Percentiles rank a stretch among this genome's conserved stretches.
phyloP scores from a whole-genome alignment of 2,329 filamentous ascomycete species.

The Scedosporium apiospermum region DNA sequence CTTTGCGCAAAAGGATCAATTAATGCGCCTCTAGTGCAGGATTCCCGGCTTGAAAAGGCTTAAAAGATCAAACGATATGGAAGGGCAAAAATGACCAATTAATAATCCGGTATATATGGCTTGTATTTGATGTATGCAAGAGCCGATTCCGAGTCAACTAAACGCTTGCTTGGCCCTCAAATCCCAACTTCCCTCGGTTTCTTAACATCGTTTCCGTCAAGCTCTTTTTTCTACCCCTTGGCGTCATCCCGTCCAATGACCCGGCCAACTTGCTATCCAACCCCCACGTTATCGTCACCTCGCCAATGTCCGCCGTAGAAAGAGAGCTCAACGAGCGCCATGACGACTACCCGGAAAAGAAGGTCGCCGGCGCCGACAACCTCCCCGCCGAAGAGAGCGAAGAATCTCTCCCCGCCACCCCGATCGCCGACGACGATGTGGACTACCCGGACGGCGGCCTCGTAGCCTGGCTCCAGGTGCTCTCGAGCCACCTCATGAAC shows the following conservation, averaged over 20 bases:
- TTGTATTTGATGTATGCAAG: background rate
- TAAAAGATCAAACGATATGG: background rate
- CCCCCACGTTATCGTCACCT: background rate
- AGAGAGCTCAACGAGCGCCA: background rate
- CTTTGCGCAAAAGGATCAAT: no score
- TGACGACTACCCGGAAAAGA: background rate
- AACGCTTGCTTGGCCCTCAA: no score
- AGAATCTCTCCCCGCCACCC: background rate
- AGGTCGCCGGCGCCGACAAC: background rate
- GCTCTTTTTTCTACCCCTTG: no score
- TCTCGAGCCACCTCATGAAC: constrained; percentile 37
- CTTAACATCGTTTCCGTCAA: no score
- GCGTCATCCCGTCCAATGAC: no score
- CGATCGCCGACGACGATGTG: background rate
- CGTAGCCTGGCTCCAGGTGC: constrained; percentile 39
- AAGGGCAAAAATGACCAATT: background rate
- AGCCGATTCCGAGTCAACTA: background rate
- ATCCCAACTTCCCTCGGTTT: no score
- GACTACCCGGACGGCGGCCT: constrained; percentile 33
- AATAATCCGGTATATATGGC: background rate
- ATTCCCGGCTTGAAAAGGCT: background rate
- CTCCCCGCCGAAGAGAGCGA: background rate
- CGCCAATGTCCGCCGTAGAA: no score
- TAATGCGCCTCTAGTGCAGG: background rate
- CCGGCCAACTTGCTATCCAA: background rate